Evolutionary conservation across 305 asterid genomes (phyloP).

Genomic region (Coffea humblotiana): DNA sequence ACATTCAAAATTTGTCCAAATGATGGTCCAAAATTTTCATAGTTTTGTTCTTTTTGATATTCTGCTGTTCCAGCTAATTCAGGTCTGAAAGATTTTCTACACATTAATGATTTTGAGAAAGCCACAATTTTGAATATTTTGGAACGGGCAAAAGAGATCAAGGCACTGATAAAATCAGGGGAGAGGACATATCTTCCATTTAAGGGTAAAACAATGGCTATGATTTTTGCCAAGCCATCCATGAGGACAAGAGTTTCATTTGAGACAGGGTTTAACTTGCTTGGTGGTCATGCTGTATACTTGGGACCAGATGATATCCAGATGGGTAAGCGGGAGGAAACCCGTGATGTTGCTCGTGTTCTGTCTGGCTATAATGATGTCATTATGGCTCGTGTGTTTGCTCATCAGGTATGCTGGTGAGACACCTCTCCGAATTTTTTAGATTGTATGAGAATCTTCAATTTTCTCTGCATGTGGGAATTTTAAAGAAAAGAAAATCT

Average conservation of each 20-base stretch:
- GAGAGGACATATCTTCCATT: slow-evolving; percentile 85
- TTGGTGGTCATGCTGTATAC: slow-evolving; percentile 97
- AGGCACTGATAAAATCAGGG: slow-evolving; percentile 77
- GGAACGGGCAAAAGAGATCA: slow-evolving; percentile 84
- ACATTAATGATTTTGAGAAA: slow-evolving; percentile 79
- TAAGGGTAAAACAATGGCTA: slow-evolving; percentile 87
- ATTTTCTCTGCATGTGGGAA: not conserved
- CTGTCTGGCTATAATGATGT: slow-evolving; percentile 92
- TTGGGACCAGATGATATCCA: slow-evolving; percentile 93
- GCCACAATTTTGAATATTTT: slow-evolving; percentile 66
- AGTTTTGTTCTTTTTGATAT: slow-evolving; percentile 6
- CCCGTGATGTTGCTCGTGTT: slow-evolving; percentile 98
- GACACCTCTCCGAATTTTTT: slow-evolving; percentile 4
- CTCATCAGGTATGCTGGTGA: slow-evolving; percentile 94
- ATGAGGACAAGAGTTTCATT: slow-evolving; percentile 98
- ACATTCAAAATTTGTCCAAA: slow-evolving; percentile 36
- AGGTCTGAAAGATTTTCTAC: slow-evolving; percentile 75
- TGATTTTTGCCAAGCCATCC: slow-evolving; percentile 98
- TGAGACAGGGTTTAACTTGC: slow-evolving; percentile 89
- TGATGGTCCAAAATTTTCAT: not conserved
- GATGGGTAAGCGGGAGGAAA: slow-evolving; percentile 97
- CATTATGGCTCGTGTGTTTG: slow-evolving; percentile 97
- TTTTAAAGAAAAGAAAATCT: not conserved
- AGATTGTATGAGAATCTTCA: not conserved
- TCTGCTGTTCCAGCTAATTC: slow-evolving; percentile 54